These are phyloP conservation scores for Yamadazyma scolyti DNA, from an alignment of 805 yeast genomes.

Conservation along the genomic window DNA sequence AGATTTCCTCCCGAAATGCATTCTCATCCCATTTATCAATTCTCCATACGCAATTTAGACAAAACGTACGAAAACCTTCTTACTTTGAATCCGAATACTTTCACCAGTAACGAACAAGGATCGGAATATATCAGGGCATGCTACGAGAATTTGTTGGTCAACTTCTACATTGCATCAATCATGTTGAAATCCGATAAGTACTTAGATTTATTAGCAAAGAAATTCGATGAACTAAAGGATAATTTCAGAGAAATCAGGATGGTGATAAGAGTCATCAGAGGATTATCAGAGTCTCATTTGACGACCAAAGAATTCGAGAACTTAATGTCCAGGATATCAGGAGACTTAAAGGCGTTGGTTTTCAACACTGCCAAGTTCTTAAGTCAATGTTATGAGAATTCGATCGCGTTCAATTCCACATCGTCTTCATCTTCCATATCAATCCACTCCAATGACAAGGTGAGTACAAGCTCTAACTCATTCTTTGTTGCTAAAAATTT, in stretches of 20 bases:
- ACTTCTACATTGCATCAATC: slow-evolving; percentile 33
- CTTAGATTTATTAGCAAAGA: slow-evolving; percentile 17
- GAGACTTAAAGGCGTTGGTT: slow-evolving; percentile 22
- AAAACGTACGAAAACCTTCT: slow-evolving; percentile 22
- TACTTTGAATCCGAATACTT: slow-evolving; percentile 11
- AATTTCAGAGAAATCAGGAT: slow-evolving; percentile 22
- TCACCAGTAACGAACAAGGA: slow-evolving; percentile 1
- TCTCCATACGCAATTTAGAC: slow-evolving; percentile 29
- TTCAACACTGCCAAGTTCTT: slow-evolving; percentile 22
- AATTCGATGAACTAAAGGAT: slow-evolving; percentile 18
- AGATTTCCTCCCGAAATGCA: slow-evolving; percentile 18
- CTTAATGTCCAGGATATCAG: slow-evolving; percentile 22
- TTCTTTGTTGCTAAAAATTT: slow-evolving; percentile 3
- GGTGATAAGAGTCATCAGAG: slow-evolving; percentile 26
- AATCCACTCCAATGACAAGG: slow-evolving; percentile 10
- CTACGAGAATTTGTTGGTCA: slow-evolving; percentile 21
- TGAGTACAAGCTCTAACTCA: slow-evolving; percentile 5
- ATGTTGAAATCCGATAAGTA: slow-evolving; percentile 31
- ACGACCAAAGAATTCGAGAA: slow-evolving; percentile 16
- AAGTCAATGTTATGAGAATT: slow-evolving; percentile 15
- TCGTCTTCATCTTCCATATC: slow-evolving; percentile 14
- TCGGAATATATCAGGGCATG: slow-evolving; percentile 7
- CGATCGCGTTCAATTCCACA: slow-evolving; percentile 2
- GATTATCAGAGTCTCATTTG: slow-evolving; percentile 23
- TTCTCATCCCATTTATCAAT: slow-evolving; percentile 25